A percentile compares a stretch with the other conserved stretches of the same genome.
Evolutionary conservation across 257 asterid genomes (phyloP).

Genomic region (Lantana camara): DNA sequence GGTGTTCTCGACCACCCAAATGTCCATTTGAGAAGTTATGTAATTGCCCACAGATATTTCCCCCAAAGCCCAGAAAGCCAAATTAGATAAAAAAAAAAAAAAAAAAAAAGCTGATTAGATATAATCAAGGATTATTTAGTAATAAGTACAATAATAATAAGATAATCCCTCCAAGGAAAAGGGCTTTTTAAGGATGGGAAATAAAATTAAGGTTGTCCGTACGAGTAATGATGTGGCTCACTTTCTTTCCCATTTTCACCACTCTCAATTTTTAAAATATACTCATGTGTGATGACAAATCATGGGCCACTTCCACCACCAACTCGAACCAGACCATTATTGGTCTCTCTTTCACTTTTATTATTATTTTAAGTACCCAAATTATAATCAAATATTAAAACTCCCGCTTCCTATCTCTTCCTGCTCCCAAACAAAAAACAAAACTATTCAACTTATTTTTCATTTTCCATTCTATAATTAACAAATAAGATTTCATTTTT

Average conservation of each 20-base stretch:
- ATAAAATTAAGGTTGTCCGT: conserved; percentile 28
- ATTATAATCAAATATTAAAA: not conserved
- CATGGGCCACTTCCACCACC: conserved; percentile 35
- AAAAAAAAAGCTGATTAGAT: conserved; percentile 13
- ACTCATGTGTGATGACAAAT: conserved; percentile 25
- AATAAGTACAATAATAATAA: no score
- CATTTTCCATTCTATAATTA: no score
- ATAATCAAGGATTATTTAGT: not conserved
- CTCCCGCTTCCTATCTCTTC: not conserved
- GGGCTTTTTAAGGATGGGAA: conserved; percentile 35
- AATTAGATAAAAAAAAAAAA: not conserved
- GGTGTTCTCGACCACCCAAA: conserved; percentile 36
- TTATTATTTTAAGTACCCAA: not conserved
- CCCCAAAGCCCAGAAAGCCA: conserved; percentile 11
- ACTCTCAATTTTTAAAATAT: conserved; percentile 6
- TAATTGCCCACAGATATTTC: conserved; percentile 17
- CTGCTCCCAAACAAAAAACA: conserved; percentile 16
- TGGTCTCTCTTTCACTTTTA: conserved; percentile 2
- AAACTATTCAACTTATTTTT: no score
- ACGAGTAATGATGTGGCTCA: conserved; percentile 46
- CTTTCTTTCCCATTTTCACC: conserved; percentile 21
- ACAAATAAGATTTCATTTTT: not conserved
- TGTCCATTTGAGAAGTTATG: conserved; percentile 38
- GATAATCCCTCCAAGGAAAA: conserved; percentile 27
- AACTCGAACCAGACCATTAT: conserved; percentile 19